These are phyloP conservation scores for Willaertia magna DNA, from an alignment of 208 protist species.

Conservation along the genomic window DNA sequence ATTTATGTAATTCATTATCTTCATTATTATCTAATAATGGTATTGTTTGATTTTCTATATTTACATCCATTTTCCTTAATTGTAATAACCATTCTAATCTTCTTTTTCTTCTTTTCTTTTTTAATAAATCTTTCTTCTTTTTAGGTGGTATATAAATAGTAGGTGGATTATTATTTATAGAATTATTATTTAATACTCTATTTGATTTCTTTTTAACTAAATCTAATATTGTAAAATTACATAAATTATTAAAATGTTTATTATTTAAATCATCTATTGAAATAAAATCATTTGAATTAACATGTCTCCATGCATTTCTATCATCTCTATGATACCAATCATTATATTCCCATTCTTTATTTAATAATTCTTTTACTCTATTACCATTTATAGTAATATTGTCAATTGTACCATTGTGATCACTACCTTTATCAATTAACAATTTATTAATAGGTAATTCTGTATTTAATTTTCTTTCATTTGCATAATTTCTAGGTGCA, in stretches of 20 bases:
- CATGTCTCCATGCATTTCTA: not conserved
- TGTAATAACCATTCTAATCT: not conserved
- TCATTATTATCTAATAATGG: not conserved
- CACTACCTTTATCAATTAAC: too few species aligned
- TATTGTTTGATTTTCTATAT: not conserved
- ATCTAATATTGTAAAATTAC: not conserved
- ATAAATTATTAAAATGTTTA: not conserved
- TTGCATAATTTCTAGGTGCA: slow-evolving; percentile 32
- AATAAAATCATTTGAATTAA: not conserved
- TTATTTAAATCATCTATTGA: not conserved
- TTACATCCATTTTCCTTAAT: not conserved
- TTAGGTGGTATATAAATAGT: not conserved
- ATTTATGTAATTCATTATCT: not conserved
- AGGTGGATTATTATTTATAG: not conserved
- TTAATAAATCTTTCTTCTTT: not conserved
- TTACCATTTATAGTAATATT: slow-evolving; percentile 21
- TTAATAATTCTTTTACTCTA: slow-evolving; percentile 10
- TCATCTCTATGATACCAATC: not conserved
- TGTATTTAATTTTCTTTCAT: not conserved
- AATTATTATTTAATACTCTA: not conserved
- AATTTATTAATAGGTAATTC: not conserved
- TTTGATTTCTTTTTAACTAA: not conserved
- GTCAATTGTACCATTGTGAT: slow-evolving; percentile 36
- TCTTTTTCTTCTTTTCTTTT: not conserved
- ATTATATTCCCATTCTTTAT: not conserved